phyloP scores from a whole-genome alignment of 495 filamentous ascomycete genomes.

The Neurospora sp. region DNA sequence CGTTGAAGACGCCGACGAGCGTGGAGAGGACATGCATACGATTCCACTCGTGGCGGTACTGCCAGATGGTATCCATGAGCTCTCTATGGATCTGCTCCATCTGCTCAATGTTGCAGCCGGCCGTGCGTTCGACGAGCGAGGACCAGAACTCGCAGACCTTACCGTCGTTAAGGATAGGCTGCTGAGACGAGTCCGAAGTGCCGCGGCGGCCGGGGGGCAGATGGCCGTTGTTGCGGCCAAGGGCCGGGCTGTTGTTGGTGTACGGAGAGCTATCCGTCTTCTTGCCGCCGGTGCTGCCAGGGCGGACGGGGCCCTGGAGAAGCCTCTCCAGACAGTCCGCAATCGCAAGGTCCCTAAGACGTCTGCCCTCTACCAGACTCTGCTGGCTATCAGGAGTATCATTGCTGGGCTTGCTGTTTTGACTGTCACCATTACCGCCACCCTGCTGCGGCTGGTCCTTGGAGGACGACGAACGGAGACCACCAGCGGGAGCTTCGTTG shows the following conservation, averaged over 20 bases:
- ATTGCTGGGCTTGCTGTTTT: constrained; percentile 20
- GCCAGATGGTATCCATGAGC: constrained; percentile 85
- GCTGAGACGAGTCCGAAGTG: constrained; percentile 26
- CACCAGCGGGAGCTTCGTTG: background rate
- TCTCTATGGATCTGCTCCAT: constrained; percentile 87
- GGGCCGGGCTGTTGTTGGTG: constrained; percentile 1
- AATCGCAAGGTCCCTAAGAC: background rate
- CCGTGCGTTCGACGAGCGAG: constrained; percentile 51
- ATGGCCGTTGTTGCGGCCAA: background rate
- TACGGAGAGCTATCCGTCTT: background rate
- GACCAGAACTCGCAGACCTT: constrained; percentile 46
- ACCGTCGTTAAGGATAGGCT: constrained; percentile 48
- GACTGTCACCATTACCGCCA: constrained; percentile 14
- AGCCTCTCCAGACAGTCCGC: background rate
- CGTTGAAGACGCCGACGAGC: constrained; percentile 62
- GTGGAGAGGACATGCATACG: constrained; percentile 54
- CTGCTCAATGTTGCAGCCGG: constrained; percentile 83
- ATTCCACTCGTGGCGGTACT: constrained; percentile 65
- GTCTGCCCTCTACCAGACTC: background rate
- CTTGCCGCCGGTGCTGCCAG: background rate
- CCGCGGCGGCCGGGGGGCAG: background rate
- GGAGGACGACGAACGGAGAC: background rate
- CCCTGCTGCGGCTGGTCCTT: background rate
- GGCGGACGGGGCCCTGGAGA: background rate
- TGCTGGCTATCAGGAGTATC: constrained; percentile 5